Conservation (phyloP, 108 stramenopile genomes). For the Cyclotella choctawhatcheeana region DNA sequence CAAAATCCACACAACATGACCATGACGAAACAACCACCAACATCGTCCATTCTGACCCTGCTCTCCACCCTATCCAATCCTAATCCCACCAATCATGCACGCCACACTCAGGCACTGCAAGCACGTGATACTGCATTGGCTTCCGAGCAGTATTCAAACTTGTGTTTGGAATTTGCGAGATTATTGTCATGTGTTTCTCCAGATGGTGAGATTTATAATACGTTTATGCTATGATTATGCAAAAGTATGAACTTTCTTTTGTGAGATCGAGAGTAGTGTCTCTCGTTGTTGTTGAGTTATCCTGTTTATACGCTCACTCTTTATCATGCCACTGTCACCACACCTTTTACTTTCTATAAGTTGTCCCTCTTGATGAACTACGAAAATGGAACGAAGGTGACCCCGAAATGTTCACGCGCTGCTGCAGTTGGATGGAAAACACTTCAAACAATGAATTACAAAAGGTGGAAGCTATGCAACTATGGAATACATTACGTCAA, state of each 20-base stretch:
- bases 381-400: conserved; percentile 54
- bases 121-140: conserved; percentile 76
- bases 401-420: conserved; percentile 24
- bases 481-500: conserved; percentile 85
- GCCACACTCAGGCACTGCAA: conserved; percentile 73
- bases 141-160: conserved; percentile 62
- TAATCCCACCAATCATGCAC: conserved; percentile 50
- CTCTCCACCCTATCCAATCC: conserved; percentile 74
- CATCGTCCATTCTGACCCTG: conserved; percentile 67
- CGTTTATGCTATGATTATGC: no score
- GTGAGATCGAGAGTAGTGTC: no score
- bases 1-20: background rate
- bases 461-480: background rate
- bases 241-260: no score
- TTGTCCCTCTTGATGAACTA: conserved; percentile 34
- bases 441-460: background rate
- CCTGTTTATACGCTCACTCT: no score
- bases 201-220: no score
- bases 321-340: no score
- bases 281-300: no score
- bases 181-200: conserved; percentile 27
- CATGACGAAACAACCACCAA: conserved; percentile 29
- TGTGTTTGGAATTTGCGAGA: conserved; percentile 62
- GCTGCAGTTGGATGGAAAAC: conserved; percentile 36
- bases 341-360: no score